Evolutionary conservation across 306 rosid species (phyloP).

Genomic region (Cucumis sativus): DNA sequence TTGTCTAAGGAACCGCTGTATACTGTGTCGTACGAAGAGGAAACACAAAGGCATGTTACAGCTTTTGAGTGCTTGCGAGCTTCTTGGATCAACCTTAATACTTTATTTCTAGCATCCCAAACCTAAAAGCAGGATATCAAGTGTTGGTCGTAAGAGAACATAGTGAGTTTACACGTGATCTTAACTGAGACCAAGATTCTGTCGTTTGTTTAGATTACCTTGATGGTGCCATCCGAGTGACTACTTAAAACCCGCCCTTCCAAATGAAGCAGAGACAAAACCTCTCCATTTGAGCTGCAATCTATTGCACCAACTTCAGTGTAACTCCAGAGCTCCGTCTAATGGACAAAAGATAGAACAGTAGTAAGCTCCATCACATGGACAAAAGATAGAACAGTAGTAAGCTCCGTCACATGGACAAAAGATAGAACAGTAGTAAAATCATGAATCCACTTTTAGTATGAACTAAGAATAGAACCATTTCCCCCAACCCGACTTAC

Average conservation of each 20-base stretch:
- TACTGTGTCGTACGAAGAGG: conserved; percentile 42
- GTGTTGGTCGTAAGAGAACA: background rate
- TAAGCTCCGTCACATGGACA: conserved; percentile 48
- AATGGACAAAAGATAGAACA: background rate
- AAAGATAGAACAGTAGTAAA: conserved; percentile 4
- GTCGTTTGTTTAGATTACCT: conserved; percentile 35
- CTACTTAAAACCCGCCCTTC: conserved; percentile 67
- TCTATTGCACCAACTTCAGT: conserved; percentile 60
- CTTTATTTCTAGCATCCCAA: conserved; percentile 71
- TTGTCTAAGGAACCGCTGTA: conserved; percentile 86
- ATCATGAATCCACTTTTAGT: background rate
- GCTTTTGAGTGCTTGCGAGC: conserved; percentile 71
- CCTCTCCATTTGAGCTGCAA: conserved; percentile 63
- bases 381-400: background rate
- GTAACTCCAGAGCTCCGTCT: conserved; percentile 84
- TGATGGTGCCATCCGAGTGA: conserved; percentile 90
- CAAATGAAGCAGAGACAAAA: conserved; percentile 49
- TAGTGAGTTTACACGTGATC: background rate
- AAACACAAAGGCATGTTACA: conserved; percentile 50
- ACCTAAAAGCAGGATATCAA: conserved; percentile 34
- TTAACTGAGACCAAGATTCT: background rate
- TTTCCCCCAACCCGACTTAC: conserved; percentile 33
- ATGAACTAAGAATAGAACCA: background rate
- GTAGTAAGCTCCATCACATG: conserved; percentile 41
- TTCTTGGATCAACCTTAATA: conserved; percentile 62